Evolutionary conservation across 306 rosid species (phyloP).

Genomic region (Urtica urens): DNA sequence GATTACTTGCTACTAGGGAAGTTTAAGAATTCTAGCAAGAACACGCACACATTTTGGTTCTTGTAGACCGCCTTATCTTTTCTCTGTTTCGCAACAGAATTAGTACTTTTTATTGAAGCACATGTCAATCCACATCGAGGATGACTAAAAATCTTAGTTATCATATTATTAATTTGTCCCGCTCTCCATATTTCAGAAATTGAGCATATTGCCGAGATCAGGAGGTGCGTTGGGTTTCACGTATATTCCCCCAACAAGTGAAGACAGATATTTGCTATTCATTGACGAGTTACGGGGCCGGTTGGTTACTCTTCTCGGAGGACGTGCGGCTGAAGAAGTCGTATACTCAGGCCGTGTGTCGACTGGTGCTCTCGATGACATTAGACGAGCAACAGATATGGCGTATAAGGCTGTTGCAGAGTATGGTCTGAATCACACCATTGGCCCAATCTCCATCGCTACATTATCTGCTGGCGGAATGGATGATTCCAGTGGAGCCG

Average conservation of each 20-base stretch:
- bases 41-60: too few species aligned
- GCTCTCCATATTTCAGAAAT: constrained; percentile 47
- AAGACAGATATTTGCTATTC: constrained; percentile 94
- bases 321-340: constrained; percentile 99
- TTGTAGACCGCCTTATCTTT: too few species aligned
- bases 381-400: constrained; percentile 92
- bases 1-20: too few species aligned
- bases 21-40: too few species aligned
- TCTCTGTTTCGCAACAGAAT: too few species aligned
- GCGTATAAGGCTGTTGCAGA: constrained; percentile 99
- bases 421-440: constrained; percentile 80
- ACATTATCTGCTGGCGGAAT: constrained; percentile 81
- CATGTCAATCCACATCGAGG: too few species aligned
- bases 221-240: constrained; percentile 98
- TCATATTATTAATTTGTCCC: neutral
- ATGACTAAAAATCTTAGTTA: too few species aligned
- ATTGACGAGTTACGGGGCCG: constrained; percentile 96
- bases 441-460: constrained; percentile 85
- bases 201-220: constrained; percentile 93
- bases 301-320: constrained; percentile 90
- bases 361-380: constrained; percentile 96
- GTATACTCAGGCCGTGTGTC: constrained; percentile 92
- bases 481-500: constrained; percentile 73
- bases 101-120: too few species aligned
- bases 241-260: constrained; percentile 78